Evolutionary conservation across 208 protist species (phyloP), one percentile per base, ranked within the genome.

Genomic region (Sergeia podlipaevii): DNA sequence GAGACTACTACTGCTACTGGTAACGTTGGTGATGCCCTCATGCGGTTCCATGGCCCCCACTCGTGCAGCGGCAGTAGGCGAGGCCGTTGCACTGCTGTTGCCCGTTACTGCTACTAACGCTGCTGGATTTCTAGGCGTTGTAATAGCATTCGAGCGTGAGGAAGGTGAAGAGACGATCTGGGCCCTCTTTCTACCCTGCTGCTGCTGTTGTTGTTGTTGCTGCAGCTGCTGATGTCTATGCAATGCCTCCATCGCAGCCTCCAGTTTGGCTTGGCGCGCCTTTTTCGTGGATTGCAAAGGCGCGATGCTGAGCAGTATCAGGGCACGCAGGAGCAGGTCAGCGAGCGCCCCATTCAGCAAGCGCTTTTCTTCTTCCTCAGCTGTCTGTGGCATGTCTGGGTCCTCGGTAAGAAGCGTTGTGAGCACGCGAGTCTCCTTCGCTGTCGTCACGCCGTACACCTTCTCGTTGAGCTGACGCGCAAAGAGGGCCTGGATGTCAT

Each of bases 401-500:
- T 80, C 70, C 26, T 78, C 67, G 7, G 74, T 23, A 15, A 86
- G 56, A 4, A 91, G 62, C 0, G 77, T 49, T 13, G 60, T 42
- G 10, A 89, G 70, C 28, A 93, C 62, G 60, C 82, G 81, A 4
- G 63, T 52, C 46, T 91, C 86, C 64, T 93, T 93, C 27, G 71
- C 65, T 15, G 86, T 82, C 0, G 69, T 53, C 8, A 62, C 63
- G 32, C 86, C 86, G 65, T 82, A 93, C 11, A 90, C 65, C 32
- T 61, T 60, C n/a, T 72, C 63, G 41, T 85, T 69, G 11, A 66
- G 60, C 28, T 93, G 82, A 10, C 86, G 79, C 38, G 62, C 61
- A 33, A 74, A 68, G 18, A 93, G 44, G 24, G 70, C 70, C 28
- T 68, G 69, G n/a, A 90, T 51, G 51, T 93, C 74, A n/a, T 65